Conservation (phyloP, 805 yeast genomes). For the Metschnikowia proteae region DNA sequence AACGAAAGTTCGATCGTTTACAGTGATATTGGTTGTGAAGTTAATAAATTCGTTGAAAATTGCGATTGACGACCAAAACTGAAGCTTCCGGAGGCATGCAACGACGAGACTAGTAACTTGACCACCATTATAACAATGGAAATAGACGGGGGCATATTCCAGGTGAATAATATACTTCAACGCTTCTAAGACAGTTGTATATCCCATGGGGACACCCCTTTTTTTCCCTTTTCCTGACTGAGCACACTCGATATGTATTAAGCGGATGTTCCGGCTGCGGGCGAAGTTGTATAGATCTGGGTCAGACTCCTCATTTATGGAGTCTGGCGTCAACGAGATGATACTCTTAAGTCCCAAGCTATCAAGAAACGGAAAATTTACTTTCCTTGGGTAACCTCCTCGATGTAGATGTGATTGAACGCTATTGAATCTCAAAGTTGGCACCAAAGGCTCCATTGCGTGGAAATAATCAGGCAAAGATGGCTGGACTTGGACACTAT, state of each 20-base stretch:
- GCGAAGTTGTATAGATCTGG: conserved; percentile 52
- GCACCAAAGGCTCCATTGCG: conserved; percentile 38
- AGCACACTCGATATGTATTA: conserved; percentile 66
- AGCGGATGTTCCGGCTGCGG: conserved; percentile 46
- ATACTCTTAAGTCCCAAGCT: conserved; percentile 67
- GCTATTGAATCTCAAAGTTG: conserved; percentile 76
- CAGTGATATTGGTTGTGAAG: conserved; percentile 71
- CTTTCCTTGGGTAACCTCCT: conserved; percentile 82
- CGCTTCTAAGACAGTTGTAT: conserved; percentile 54
- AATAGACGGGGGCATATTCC: conserved; percentile 63
- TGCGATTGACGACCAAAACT: conserved; percentile 86
- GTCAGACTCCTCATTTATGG: conserved; percentile 55
- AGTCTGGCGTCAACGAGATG: conserved; percentile 74
- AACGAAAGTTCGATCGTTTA: conserved; percentile 79
- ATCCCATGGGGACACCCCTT: conserved; percentile 76
- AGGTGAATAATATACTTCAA: conserved; percentile 59
- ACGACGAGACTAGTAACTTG: conserved; percentile 78
- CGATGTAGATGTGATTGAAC: conserved; percentile 70
- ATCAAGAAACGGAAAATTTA: conserved; percentile 64
- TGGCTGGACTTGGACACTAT: not conserved
- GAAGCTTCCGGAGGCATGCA: conserved; percentile 80
- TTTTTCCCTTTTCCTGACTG: conserved; percentile 75
- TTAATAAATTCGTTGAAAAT: conserved; percentile 81
- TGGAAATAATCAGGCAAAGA: too few species aligned
- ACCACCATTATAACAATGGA: conserved; percentile 89